These are phyloP conservation scores for Aspergillus quadrilineatus DNA, from an alignment of 2,329 filamentous ascomycete species.

Conservation along the genomic window DNA sequence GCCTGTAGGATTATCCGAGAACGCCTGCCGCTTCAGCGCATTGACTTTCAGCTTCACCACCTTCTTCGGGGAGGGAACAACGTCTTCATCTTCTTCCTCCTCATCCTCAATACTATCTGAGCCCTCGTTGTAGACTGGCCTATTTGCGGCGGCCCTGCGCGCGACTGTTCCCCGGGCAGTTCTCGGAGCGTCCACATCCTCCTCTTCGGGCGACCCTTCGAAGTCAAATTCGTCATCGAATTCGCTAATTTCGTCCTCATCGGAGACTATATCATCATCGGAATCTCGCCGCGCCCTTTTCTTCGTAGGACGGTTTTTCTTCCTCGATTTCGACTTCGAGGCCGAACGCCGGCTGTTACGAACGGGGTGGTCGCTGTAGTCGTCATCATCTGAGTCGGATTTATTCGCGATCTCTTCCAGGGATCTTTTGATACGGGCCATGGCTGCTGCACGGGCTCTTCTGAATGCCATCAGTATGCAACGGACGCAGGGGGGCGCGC, in stretches of 20 bases:
- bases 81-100: conserved; percentile 19
- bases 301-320: conserved; percentile 34
- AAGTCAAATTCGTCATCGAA: conserved; percentile 42
- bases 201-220: conserved; percentile 48
- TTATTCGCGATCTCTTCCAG: conserved; percentile 45
- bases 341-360: conserved; percentile 29
- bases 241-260: conserved; percentile 39
- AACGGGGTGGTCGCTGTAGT: conserved; percentile 42
- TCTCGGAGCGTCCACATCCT: conserved; percentile 47
- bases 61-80: conserved; percentile 15
- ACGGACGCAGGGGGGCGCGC: not conserved
- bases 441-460: conserved; percentile 13
- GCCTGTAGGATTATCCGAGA: conserved; percentile 24
- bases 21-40: conserved; percentile 28
- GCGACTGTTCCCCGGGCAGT: conserved; percentile 59
- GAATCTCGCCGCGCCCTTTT: conserved; percentile 48
- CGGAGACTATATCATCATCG: conserved; percentile 43
- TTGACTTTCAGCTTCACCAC: conserved; percentile 34
- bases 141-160: conserved; percentile 56
- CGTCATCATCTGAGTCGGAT: conserved; percentile 47
- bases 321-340: conserved; percentile 33
- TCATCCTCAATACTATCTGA: conserved; percentile 41
- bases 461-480: not conserved
- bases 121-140: conserved; percentile 57
- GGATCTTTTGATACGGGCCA: conserved; percentile 42